Evolutionary conservation across 352 stramenopile species (phyloP).

Genomic region (Phytophthora hibernalis): DNA sequence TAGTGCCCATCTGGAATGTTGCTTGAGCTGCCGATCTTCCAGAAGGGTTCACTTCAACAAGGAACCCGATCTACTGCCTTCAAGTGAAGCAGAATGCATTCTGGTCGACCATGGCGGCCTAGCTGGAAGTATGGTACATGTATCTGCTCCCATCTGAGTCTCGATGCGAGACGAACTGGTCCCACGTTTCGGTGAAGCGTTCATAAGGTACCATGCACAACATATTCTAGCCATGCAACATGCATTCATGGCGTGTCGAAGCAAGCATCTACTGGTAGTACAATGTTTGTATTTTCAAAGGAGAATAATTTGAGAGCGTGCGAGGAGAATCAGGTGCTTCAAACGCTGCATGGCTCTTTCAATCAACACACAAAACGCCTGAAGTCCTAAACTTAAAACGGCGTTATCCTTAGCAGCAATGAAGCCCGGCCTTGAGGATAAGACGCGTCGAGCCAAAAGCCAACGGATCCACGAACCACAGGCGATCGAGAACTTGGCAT

Average conservation of each 20-base stretch:
- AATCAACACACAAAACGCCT: neutral
- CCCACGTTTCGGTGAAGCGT: neutral
- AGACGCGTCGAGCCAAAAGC: neutral
- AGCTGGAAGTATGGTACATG: neutral
- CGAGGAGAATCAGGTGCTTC: too few relatives aligned
- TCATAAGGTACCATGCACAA: too few relatives aligned
- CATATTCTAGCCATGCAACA: too few relatives aligned
- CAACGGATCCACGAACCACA: neutral
- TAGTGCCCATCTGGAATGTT: neutral
- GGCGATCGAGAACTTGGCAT: neutral
- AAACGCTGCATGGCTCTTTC: too few relatives aligned
- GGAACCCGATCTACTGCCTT: constrained; percentile 1
- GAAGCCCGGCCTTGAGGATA: neutral
- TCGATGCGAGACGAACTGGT: constrained; percentile 6
- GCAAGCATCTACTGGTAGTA: too few relatives aligned
- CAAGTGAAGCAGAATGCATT: constrained; percentile 4
- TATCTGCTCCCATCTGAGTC: constrained; percentile 15
- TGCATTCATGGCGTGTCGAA: too few relatives aligned
- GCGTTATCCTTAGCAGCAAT: neutral
- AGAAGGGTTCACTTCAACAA: constrained; percentile 18
- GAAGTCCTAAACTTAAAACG: neutral
- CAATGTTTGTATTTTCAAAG: too few relatives aligned
- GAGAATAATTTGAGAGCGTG: too few relatives aligned
- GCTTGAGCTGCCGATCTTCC: neutral
- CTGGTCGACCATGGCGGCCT: constrained; percentile 8